Percentiles rank a stretch among this genome's conserved stretches.
Conservation (phyloP, 805 yeast species). For the Cyberlindnera xylosilytica region DNA sequence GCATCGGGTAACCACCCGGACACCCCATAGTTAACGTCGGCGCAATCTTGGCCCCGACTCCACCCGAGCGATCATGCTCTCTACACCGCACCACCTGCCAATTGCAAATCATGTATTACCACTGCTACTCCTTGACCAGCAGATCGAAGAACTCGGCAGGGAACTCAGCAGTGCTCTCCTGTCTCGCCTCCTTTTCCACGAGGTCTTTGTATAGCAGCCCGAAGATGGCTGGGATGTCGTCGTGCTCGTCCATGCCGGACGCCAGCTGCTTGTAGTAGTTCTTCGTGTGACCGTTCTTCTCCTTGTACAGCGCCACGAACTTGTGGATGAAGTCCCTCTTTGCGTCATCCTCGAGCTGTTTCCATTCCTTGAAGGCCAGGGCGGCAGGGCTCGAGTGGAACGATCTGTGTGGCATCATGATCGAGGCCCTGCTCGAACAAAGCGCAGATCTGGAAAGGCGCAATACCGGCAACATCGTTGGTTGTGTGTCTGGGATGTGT, state of each 20-base stretch:
- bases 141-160: conserved; percentile 24
- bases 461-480: too few species aligned
- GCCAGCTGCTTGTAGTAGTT: conserved; percentile 35
- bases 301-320: conserved; percentile 30
- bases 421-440: not conserved
- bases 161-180: conserved; percentile 25
- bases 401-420: conserved; percentile 8
- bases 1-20: not conserved
- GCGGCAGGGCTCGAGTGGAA: conserved; percentile 8
- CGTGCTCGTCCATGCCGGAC: conserved; percentile 35
- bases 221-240: conserved; percentile 36
- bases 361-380: conserved; percentile 24
- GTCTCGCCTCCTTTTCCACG: conserved; percentile 18
- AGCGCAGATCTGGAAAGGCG: conserved; percentile 1
- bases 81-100: conserved; percentile 1
- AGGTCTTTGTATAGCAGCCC: conserved; percentile 37
- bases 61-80: not conserved
- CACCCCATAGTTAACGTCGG: not conserved
- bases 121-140: conserved; percentile 8
- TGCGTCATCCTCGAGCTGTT: conserved; percentile 23
- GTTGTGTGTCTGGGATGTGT: not conserved
- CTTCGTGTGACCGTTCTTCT: conserved; percentile 33
- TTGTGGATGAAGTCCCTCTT: conserved; percentile 29
- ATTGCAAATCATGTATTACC: too few species aligned
- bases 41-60: not conserved